phyloP scores from a whole-genome alignment of 441 rosid species.

The Flueggea neowawraea region DNA sequence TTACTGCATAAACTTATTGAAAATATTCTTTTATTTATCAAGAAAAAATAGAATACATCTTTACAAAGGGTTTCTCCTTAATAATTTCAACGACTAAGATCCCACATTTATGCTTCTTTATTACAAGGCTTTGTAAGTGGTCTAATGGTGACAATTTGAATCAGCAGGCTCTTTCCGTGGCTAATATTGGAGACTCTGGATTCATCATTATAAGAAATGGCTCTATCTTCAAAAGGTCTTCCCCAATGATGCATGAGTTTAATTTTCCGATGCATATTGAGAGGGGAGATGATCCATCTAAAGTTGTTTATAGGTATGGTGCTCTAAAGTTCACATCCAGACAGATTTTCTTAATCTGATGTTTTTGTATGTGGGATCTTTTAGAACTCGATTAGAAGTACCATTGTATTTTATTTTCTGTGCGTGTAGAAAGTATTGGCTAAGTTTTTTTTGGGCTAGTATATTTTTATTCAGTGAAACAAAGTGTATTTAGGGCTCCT shows the following conservation, averaged over 20 bases:
- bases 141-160: background rate
- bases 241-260: slow-evolving; percentile 67
- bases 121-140: background rate
- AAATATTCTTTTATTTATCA: no score
- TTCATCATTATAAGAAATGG: slow-evolving; percentile 65
- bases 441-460: no score
- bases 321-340: slow-evolving; percentile 5
- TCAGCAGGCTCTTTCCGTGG: slow-evolving; percentile 59
- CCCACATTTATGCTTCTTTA: background rate
- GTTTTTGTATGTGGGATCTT: no score
- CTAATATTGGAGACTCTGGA: slow-evolving; percentile 79
- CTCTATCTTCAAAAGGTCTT: slow-evolving; percentile 45
- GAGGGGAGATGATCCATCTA: slow-evolving; percentile 43
- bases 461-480: no score
- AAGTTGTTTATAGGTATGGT: slow-evolving; percentile 56
- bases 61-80: no score
- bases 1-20: no score
- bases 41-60: no score
- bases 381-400: background rate
- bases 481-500: no score
- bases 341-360: background rate
- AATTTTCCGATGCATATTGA: slow-evolving; percentile 58
- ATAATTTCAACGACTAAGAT: no score
- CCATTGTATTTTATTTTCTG: background rate
- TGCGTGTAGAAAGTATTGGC: no score